A percentile compares a stretch with the other conserved stretches of the same genome.
Evolutionary conservation across 2,329 filamentous ascomycete genomes (phyloP).

Genomic region (Trichoderma semiorbis): DNA sequence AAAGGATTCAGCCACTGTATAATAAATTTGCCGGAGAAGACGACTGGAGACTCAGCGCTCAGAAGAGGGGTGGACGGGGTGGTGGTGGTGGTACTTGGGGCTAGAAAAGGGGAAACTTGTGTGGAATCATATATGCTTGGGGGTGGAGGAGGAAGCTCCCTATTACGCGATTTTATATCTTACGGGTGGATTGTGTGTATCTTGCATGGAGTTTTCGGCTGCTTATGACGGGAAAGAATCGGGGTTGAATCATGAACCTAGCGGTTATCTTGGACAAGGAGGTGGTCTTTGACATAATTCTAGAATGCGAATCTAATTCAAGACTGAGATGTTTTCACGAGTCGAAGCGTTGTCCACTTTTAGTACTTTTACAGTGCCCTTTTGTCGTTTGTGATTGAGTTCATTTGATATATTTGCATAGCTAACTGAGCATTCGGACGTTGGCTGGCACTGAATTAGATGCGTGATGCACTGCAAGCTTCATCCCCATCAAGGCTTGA

Average conservation of each 20-base stretch:
- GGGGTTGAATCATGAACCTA: not conserved
- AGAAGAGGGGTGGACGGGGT: slow-evolving; percentile 77
- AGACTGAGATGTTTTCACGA: not conserved
- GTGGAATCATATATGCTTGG: not conserved
- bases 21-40: slow-evolving; percentile 91
- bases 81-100: slow-evolving; percentile 92
- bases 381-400: not conserved
- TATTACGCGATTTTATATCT: not conserved
- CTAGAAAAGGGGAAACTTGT: slow-evolving; percentile 34
- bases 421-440: not conserved
- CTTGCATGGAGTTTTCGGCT: slow-evolving; percentile 1
- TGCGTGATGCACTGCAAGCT: not conserved
- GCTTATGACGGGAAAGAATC: not conserved
- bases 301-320: not conserved
- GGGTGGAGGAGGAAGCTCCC: not conserved
- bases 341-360: not conserved
- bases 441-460: not conserved
- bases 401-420: not conserved
- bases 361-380: not conserved
- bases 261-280: not conserved
- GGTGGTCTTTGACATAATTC: not conserved
- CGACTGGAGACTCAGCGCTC: slow-evolving; percentile 89
- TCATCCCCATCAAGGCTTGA: not conserved
- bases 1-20: slow-evolving; percentile 91
- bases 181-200: not conserved